phyloP scores from a whole-genome alignment of 805 yeast species.

The Yamadazyma nakazawae region DNA sequence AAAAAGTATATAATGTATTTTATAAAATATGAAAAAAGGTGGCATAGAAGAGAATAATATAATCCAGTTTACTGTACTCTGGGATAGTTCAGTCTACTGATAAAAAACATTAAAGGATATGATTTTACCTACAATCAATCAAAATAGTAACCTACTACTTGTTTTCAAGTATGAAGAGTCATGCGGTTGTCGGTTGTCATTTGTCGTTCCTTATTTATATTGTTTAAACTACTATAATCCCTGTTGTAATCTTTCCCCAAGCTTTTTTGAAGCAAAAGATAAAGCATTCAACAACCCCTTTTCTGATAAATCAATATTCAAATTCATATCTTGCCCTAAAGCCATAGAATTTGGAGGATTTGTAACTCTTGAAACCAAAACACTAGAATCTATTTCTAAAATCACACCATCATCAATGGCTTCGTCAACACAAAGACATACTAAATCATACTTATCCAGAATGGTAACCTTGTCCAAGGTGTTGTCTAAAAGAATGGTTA shows the following conservation, averaged over 20 bases:
- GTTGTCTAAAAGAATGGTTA: conserved; percentile 68
- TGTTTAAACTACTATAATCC: conserved; percentile 26
- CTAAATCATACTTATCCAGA: conserved; percentile 80
- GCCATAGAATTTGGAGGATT: conserved; percentile 54
- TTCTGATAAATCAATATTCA: conserved; percentile 65
- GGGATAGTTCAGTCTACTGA: too few relatives aligned
- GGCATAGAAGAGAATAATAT: background rate
- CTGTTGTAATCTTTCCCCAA: conserved; percentile 45
- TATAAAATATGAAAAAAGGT: too few relatives aligned
- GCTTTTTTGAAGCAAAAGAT: conserved; percentile 79
- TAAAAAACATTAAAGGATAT: too few relatives aligned
- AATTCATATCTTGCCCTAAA: conserved; percentile 51
- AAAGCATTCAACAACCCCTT: conserved; percentile 80
- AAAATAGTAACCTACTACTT: background rate
- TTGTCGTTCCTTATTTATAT: background rate
- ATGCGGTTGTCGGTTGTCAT: too few relatives aligned
- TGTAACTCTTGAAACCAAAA: conserved; percentile 89
- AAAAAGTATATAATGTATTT: background rate
- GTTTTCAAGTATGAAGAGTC: background rate
- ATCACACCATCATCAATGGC: conserved; percentile 91
- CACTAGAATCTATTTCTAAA: conserved; percentile 82
- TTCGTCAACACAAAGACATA: conserved; percentile 85
- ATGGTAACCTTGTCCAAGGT: conserved; percentile 76
- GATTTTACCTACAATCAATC: too few relatives aligned
- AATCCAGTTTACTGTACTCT: too few relatives aligned